Evolutionary conservation across 1,284 basidiomycete genomes (phyloP).

Genomic region (Calocybe gambosa): DNA sequence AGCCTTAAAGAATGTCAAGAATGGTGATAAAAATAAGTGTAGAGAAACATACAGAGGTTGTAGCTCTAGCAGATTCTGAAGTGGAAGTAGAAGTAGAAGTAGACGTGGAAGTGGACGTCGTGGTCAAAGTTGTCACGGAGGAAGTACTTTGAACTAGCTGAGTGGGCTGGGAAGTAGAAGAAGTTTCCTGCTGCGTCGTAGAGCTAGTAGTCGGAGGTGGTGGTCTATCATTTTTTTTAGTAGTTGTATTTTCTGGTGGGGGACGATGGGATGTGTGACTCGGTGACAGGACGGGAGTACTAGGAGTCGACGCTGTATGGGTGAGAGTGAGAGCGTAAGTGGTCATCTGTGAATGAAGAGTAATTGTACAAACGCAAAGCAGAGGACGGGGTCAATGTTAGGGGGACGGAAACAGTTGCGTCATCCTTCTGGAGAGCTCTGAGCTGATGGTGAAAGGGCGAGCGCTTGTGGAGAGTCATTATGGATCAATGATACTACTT

Average conservation of each 20-base stretch:
- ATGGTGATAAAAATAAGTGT: not conserved
- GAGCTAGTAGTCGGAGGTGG: not conserved
- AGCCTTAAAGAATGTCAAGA: not conserved
- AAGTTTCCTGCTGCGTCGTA: not conserved
- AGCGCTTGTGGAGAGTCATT: constrained; percentile 16
- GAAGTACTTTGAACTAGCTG: not conserved
- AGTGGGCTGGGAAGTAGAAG: constrained; percentile 9
- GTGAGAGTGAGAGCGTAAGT: no score
- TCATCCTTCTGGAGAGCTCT: constrained; percentile 7
- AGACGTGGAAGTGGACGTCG: constrained; percentile 9
- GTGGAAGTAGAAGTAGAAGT: constrained; percentile 12
- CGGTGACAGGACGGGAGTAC: no score
- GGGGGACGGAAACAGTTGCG: no score
- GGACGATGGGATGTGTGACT: no score
- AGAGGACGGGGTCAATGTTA: not conserved
- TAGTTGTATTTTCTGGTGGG: no score
- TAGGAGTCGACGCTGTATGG: no score
- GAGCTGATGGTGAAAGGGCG: constrained; percentile 11
- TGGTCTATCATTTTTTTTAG: no score
- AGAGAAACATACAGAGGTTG: not conserved
- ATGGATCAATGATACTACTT: constrained; percentile 1
- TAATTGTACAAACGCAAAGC: not conserved
- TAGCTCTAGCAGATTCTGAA: constrained; percentile 4
- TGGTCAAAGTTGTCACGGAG: constrained; percentile 6
- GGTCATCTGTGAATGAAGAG: no score